Evolutionary conservation across 768 basidiomycete species (phyloP).

Genomic region (Amanita jacksonii): DNA sequence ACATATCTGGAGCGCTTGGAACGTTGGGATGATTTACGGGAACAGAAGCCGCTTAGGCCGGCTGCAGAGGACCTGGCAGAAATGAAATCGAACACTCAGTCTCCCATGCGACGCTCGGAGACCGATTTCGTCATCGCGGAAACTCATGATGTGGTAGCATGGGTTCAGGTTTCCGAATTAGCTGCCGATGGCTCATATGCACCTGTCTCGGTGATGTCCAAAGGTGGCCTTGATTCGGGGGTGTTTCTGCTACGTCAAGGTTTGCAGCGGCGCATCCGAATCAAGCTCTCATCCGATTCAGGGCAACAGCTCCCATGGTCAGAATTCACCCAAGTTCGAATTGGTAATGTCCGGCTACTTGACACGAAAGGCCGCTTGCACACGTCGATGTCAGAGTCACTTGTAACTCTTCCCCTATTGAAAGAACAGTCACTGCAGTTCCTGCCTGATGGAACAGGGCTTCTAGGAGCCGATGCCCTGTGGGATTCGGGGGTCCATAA

Average conservation of each 20-base stretch:
- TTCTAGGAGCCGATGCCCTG: constrained; percentile 55
- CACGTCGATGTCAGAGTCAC: constrained; percentile 61
- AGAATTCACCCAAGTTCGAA: constrained; percentile 60
- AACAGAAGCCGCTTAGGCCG: constrained; percentile 46
- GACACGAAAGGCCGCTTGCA: constrained; percentile 78
- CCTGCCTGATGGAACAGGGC: constrained; percentile 76
- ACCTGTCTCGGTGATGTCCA: constrained; percentile 75
- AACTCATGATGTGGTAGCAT: constrained; percentile 83
- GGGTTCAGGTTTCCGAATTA: constrained; percentile 81
- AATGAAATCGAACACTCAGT: constrained; percentile 32
- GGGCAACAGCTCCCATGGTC: constrained; percentile 87
- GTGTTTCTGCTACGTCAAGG: constrained; percentile 90
- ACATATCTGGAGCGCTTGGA: constrained; percentile 85
- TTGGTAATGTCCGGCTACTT: constrained; percentile 79
- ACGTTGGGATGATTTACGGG: constrained; percentile 89
- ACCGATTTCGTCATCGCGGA: constrained; percentile 85
- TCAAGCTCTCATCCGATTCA: constrained; percentile 79
- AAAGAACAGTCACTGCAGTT: constrained; percentile 68
- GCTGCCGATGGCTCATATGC: constrained; percentile 75
- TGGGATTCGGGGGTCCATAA: constrained; percentile 96
- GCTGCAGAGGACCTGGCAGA: constrained; percentile 28
- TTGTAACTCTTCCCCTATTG: constrained; percentile 65
- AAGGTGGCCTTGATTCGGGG: constrained; percentile 69
- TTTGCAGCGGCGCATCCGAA: constrained; percentile 70
- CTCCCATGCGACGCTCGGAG: constrained; percentile 88